Conservation (phyloP, 148 eudicot genomes). For the Hydrangea macrophylla region DNA sequence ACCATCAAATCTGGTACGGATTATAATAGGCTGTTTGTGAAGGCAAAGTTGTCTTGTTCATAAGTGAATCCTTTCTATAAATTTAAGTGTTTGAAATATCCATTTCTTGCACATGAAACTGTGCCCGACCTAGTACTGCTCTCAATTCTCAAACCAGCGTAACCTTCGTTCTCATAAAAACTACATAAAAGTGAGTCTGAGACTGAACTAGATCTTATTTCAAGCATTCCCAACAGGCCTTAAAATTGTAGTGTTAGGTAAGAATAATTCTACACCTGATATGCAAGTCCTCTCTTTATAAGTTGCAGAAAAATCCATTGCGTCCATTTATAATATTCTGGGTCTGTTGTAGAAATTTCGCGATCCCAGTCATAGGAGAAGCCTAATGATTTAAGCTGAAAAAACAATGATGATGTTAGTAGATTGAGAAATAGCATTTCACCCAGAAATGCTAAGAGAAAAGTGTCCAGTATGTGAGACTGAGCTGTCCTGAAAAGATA, state of each 20-base stretch:
- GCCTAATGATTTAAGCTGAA: slow-evolving; percentile 88
- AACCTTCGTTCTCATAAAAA: no score
- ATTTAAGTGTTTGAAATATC: no score
- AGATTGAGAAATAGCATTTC: slow-evolving; percentile 5
- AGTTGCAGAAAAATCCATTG: slow-evolving; percentile 99
- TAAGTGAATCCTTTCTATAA: no score
- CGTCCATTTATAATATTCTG: slow-evolving; percentile 96
- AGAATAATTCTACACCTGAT: slow-evolving; percentile 56
- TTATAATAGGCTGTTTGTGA: neutral
- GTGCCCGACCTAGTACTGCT: no score
- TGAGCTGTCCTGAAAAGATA: neutral
- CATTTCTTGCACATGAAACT: no score
- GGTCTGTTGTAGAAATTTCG: slow-evolving; percentile 95
- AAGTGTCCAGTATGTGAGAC: neutral
- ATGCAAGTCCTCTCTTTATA: slow-evolving; percentile 86
- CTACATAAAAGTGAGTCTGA: no score
- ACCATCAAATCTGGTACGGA: neutral
- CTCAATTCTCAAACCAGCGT: no score
- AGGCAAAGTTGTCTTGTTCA: no score
- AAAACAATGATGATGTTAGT: slow-evolving; percentile 20
- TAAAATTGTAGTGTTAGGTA: no score
- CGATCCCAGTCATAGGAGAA: slow-evolving; percentile 99
- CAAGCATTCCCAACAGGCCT: no score
- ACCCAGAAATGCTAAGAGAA: neutral
- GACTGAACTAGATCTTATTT: no score